A percentile compares a stretch with the other conserved stretches of the same genome.
Evolutionary conservation across 106 monocot species (phyloP).

Genomic region (Allium sativum): DNA sequence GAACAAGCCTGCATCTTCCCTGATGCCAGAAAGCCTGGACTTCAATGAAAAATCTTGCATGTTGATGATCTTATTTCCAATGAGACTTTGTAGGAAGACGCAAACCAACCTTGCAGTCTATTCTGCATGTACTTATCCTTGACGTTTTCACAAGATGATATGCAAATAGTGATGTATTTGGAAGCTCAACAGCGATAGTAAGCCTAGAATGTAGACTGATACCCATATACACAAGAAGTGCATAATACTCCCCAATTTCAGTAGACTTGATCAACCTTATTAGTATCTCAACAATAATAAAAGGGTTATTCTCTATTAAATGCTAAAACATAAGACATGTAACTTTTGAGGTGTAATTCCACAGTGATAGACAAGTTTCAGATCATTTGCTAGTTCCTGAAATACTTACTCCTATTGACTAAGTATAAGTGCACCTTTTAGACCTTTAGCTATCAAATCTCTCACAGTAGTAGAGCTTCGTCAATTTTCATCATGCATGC

Average conservation of each 20-base stretch:
- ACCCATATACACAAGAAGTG: conserved; percentile 92
- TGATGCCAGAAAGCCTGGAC: conserved; percentile 96
- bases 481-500: conserved; percentile 90
- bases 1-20: conserved; percentile 86
- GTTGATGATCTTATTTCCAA: conserved; percentile 88
- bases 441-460: conserved; percentile 75
- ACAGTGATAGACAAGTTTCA: conserved; percentile 90
- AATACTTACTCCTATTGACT: conserved; percentile 87
- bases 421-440: conserved; percentile 77
- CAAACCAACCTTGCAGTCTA: conserved; percentile 82
- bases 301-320: conserved; percentile 86
- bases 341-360: conserved; percentile 75
- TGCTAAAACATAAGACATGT: conserved; percentile 36
- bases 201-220: conserved; percentile 95
- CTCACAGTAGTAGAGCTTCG: conserved; percentile 75
- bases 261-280: conserved; percentile 83
- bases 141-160: conserved; percentile 59
- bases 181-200: conserved; percentile 80
- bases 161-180: conserved; percentile 93
- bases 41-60: conserved; percentile 92
- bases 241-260: conserved; percentile 86
- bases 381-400: conserved; percentile 60
- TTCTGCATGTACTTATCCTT: conserved; percentile 99
- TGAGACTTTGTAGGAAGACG: conserved; percentile 94
- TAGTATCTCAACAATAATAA: conserved; percentile 86